phyloP scores from a whole-genome alignment of 495 filamentous ascomycete species.

The Trypethelium eluteriae region DNA sequence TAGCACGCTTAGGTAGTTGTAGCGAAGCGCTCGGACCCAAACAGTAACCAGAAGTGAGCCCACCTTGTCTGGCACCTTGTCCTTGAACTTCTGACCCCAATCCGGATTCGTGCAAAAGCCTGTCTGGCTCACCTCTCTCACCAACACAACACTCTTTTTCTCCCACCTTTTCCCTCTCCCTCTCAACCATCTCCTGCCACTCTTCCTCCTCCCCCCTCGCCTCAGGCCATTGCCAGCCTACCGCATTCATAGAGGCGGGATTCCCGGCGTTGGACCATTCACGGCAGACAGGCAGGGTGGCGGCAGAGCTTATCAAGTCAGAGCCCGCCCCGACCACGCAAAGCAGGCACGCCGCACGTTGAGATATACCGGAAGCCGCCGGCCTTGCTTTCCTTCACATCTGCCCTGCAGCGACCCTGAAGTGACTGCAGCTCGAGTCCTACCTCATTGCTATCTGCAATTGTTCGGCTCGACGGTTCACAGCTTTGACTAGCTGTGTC shows the following conservation, averaged over 20 bases:
- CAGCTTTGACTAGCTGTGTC: constrained; percentile 37
- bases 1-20: background rate
- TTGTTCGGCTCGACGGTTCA: constrained; percentile 21
- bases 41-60: background rate
- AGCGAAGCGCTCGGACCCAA: background rate
- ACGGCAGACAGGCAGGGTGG: background rate
- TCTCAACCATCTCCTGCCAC: background rate
- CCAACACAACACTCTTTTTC: constrained; percentile 14
- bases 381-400: background rate
- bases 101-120: constrained; percentile 17
- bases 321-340: constrained; percentile 8
- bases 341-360: constrained; percentile 23
- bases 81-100: constrained; percentile 1
- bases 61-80: background rate
- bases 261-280: background rate
- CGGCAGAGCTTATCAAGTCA: background rate
- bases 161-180: constrained; percentile 17
- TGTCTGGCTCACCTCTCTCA: constrained; percentile 15
- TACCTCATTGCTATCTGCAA: background rate
- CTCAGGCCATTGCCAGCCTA: constrained; percentile 25
- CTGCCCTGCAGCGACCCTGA: constrained; percentile 17
- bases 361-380: constrained; percentile 19
- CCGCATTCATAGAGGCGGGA: constrained; percentile 1
- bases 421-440: constrained; percentile 13
- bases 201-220: constrained; percentile 14